Base-by-base conservation (phyloP, 352 stramenopile genomes). In the Blastocystis hominis region DNA sequence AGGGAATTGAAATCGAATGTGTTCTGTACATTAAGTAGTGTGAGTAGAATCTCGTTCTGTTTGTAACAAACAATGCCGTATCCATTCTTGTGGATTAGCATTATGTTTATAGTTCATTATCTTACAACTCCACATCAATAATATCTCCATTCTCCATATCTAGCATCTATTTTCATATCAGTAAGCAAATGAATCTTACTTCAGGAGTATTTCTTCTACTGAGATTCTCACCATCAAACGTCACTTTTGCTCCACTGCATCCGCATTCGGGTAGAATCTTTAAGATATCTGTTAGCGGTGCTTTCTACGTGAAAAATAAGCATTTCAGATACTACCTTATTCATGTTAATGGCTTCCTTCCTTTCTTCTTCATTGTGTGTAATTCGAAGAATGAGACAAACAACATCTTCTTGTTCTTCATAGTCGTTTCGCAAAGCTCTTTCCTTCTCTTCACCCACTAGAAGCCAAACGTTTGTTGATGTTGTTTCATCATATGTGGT, bases 141-240 rank as follows among this genome's bases (percentile, higher is more conserved):
- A 78, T 78, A 30, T 78, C 68, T 40, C 68, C 68, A 78, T 78
- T 36, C 20, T 78, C 68, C 24, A 76, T 40, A 17, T 76, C 64
- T 17, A 76, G 42, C n/a, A 10, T 50, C 64, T 76, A 54, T n/a
- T n/a, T 24, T n/a, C 34, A 17, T 76, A 34, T 55, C 17, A 3
- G 24, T 10, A 55, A 50, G 17, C 3, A 3, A 7, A 15, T 34
- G n/a, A n/a, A 56, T 0, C 3, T n/a, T 7, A 76, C 64, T 50
- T 76, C 64, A 54, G 36, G 42, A 56, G 36, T 76, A n/a, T 15
- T 30, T 6, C 55, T 76, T 40, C n/a, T 15, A 55, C 55, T 76
- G 7, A 76, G 42, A n/a, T 4, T 2, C n/a, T 53, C 34, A 50
- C 64, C 64, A 76, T 76, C 64, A 50, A 76, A 76, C 42, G 44